Conservation (phyloP, 1,284 basidiomycete genomes). For the Marasmius oreades region DNA sequence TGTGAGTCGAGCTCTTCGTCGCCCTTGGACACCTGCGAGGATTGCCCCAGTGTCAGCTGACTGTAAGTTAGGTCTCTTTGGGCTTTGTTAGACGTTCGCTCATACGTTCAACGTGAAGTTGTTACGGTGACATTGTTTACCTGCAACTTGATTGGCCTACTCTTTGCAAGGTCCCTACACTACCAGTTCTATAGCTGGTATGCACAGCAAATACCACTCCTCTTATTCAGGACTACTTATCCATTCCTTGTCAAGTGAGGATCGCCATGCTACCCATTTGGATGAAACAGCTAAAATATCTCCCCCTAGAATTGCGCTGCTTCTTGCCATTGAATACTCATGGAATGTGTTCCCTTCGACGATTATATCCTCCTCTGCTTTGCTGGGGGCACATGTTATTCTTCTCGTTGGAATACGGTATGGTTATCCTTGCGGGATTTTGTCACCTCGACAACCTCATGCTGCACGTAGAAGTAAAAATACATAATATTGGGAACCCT, state of each 20-base stretch:
- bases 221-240: slow-evolving; percentile 74
- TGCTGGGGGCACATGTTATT: slow-evolving; percentile 56
- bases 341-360: slow-evolving; percentile 91
- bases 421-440: slow-evolving; percentile 31
- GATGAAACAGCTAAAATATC: slow-evolving; percentile 4
- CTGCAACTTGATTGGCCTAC: slow-evolving; percentile 88
- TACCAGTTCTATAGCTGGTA: slow-evolving; percentile 99
- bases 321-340: slow-evolving; percentile 73
- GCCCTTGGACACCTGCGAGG: slow-evolving; percentile 47
- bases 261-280: slow-evolving; percentile 3
- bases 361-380: slow-evolving; percentile 57
- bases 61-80: slow-evolving; percentile 39
- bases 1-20: slow-evolving; percentile 51
- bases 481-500: no score
- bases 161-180: slow-evolving; percentile 94
- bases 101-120: slow-evolving; percentile 44
- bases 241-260: slow-evolving; percentile 61
- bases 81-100: slow-evolving; percentile 7
- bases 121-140: slow-evolving; percentile 83
- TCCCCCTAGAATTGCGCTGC: slow-evolving; percentile 51
- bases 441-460: background rate
- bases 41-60: slow-evolving; percentile 48
- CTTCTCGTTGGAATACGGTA: slow-evolving; percentile 68
- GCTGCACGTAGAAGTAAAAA: background rate
- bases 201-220: slow-evolving; percentile 87